Evolutionary conservation across 139 green algal genomes (phyloP).

Genomic region (Pleodorina starrii): DNA sequence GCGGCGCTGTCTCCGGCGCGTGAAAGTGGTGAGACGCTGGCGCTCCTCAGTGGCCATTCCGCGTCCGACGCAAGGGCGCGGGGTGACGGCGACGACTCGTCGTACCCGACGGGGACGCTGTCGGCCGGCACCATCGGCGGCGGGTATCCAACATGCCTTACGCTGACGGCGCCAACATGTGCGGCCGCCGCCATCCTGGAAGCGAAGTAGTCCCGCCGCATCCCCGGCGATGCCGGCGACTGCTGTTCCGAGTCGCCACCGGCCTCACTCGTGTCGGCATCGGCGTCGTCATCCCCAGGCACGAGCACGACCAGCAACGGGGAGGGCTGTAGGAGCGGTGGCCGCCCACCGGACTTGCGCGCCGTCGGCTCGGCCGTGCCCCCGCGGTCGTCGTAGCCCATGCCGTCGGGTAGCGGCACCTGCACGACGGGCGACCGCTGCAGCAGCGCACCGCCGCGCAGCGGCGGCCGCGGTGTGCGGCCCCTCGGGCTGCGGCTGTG

Average conservation of each 20-base stretch:
- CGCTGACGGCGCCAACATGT: neutral
- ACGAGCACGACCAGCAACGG: constrained; percentile 1
- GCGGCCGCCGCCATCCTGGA: neutral
- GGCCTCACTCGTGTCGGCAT: neutral
- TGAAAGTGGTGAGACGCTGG: neutral
- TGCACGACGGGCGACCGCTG: constrained; percentile 2
- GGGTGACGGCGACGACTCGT: neutral
- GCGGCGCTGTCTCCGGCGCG: neutral
- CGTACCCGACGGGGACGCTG: neutral
- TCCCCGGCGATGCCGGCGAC: neutral
- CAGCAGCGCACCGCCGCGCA: constrained; percentile 1
- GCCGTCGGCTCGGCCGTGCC: neutral
- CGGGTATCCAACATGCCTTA: neutral
- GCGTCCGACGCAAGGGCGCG: neutral
- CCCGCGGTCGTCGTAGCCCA: neutral
- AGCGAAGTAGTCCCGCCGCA: neutral
- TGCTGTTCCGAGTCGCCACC: neutral
- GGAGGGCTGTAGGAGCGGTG: neutral
- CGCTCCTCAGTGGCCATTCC: neutral
- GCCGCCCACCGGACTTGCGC: neutral
- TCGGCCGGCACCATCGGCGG: constrained; percentile 12
- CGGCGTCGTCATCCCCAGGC: neutral
- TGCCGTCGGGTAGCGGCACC: neutral
- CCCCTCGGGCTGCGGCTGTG: neutral
- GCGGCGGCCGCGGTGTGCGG: neutral